A percentile compares a stretch with the other conserved stretches of the same genome.
These are phyloP conservation scores for Fusarium azukiicola DNA, from an alignment of 2,329 filamentous ascomycete genomes.

Conservation along the genomic window DNA sequence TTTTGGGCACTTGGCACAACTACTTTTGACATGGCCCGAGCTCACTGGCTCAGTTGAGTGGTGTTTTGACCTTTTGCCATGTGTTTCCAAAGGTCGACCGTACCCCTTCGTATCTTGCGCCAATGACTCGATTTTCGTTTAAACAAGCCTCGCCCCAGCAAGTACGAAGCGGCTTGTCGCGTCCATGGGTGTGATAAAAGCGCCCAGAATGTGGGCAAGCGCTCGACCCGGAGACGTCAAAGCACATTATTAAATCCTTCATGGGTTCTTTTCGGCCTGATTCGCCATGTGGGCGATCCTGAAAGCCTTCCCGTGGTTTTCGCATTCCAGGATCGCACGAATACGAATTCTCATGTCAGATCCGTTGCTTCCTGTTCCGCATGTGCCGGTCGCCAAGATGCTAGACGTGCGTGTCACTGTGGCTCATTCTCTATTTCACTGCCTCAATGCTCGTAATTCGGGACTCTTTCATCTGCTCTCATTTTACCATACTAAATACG, in stretches of 20 bases:
- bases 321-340: neutral
- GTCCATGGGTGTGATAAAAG: neutral
- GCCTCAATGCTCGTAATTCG: neutral
- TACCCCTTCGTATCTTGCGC: neutral
- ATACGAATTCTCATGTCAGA: conserved; percentile 18
- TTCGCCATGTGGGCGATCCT: neutral
- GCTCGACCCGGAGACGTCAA: neutral
- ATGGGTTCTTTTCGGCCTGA: neutral
- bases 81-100: neutral
- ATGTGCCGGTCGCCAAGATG: conserved; percentile 12
- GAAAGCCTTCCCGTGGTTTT: neutral
- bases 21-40: no score
- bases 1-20: no score
- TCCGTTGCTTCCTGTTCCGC: conserved; percentile 17
- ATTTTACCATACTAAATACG: neutral
- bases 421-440: conserved; percentile 9
- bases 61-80: no score
- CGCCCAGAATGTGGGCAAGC: neutral
- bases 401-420: conserved; percentile 10
- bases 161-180: neutral
- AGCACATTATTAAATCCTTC: neutral
- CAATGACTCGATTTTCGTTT: neutral
- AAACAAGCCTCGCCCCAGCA: neutral
- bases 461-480: neutral
- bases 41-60: no score